phyloP scores from a whole-genome alignment of 2,329 filamentous ascomycete genomes.

The Phoma sp. region DNA sequence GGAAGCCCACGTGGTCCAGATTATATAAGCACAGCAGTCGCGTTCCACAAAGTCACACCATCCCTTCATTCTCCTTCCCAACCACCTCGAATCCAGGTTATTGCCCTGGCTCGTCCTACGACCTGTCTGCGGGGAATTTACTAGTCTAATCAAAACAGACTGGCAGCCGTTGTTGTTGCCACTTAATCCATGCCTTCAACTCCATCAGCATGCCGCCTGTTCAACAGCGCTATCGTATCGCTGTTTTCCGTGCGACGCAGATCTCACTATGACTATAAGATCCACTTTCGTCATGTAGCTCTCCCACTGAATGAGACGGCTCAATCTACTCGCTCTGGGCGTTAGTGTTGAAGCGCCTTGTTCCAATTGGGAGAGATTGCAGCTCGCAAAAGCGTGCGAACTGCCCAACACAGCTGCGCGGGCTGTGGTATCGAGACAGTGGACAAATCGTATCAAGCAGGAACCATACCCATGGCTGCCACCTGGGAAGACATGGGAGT shows the following conservation, averaged over 20 bases:
- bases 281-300: constrained; percentile 5
- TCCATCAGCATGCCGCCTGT: constrained; percentile 22
- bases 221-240: constrained; percentile 21
- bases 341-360: not conserved
- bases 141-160: constrained; percentile 25
- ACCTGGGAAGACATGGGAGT: constrained; percentile 28
- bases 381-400: constrained; percentile 9
- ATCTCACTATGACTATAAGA: constrained; percentile 6
- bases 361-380: constrained; percentile 5
- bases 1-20: constrained; percentile 28
- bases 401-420: constrained; percentile 14
- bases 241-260: constrained; percentile 18
- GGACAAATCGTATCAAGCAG: constrained; percentile 24
- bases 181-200: constrained; percentile 19
- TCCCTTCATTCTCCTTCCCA: constrained; percentile 29
- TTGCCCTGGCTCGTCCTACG: constrained; percentile 28
- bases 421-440: constrained; percentile 16
- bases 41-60: constrained; percentile 25
- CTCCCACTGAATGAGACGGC: not conserved
- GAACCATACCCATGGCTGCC: constrained; percentile 28
- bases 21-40: constrained; percentile 16
- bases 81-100: constrained; percentile 26
- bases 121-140: constrained; percentile 21
- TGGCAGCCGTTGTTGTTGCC: constrained; percentile 34
- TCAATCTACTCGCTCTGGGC: not conserved